These are phyloP conservation scores for Chrysosporium queenslandicum DNA, from an alignment of 2,329 filamentous ascomycete species.

Conservation along the genomic window DNA sequence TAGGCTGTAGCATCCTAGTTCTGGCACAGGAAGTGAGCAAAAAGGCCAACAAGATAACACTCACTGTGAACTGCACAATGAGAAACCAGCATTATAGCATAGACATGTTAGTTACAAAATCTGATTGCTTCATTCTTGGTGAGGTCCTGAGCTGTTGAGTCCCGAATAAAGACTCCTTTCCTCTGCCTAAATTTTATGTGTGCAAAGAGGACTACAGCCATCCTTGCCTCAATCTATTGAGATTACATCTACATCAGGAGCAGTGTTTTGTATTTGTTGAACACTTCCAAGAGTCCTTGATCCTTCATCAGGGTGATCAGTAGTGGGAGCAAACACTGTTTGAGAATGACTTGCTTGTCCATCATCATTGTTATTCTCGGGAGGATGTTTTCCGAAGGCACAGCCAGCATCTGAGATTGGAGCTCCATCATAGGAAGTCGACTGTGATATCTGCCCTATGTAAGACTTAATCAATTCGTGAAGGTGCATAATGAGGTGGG, in stretches of 20 bases:
- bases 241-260: background rate
- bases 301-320: background rate
- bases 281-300: background rate
- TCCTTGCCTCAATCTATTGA: background rate
- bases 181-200: no score
- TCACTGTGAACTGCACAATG: no score
- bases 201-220: background rate
- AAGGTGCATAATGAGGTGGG: constrained; percentile 24
- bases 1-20: no score
- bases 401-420: background rate
- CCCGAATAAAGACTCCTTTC: no score
- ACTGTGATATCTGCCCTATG: background rate
- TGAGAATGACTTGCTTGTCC: background rate
- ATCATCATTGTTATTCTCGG: background rate
- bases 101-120: no score
- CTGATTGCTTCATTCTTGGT: no score
- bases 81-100: no score
- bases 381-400: background rate
- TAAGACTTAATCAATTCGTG: constrained; percentile 13
- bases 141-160: no score
- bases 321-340: background rate
- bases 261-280: background rate
- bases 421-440: background rate
- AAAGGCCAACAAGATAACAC: no score
- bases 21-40: no score